phyloP scores from a whole-genome alignment of 306 rosid genomes.

The Pterocarpus santalinus region DNA sequence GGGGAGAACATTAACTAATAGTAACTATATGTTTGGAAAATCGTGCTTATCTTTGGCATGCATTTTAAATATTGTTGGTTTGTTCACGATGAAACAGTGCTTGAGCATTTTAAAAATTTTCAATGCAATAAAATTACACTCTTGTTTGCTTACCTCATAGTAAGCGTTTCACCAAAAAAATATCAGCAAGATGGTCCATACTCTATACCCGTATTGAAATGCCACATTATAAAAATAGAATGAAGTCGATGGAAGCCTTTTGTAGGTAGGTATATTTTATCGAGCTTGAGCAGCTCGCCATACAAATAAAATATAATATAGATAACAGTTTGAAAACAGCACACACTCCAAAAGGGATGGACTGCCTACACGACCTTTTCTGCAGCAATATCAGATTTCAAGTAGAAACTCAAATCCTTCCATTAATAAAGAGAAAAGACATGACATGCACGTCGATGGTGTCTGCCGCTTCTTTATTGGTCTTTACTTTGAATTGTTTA shows the following conservation, averaged over 20 bases:
- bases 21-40: neutral
- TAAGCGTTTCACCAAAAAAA: too few relatives aligned
- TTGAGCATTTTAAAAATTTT: neutral
- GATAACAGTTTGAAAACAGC: neutral
- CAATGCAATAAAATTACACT: too few relatives aligned
- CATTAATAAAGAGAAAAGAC: constrained; percentile 7
- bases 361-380: neutral
- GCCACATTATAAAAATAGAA: constrained; percentile 9
- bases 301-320: too few relatives aligned
- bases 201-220: neutral
- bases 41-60: neutral
- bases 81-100: neutral
- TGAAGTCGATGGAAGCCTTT: neutral
- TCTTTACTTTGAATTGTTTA: constrained; percentile 17
- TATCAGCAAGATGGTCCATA: neutral
- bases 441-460: constrained; percentile 49
- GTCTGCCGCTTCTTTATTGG: constrained; percentile 17
- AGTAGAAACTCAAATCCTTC: constrained; percentile 8
- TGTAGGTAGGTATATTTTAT: neutral
- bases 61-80: neutral
- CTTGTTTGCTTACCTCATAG: too few relatives aligned
- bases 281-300: constrained; percentile 22
- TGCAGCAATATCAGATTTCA: neutral
- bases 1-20: neutral
- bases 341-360: neutral